These are phyloP conservation scores for Melanopsichium pennsylvanicum DNA, from an alignment of 1,284 basidiomycete genomes.

Conservation along the genomic window DNA sequence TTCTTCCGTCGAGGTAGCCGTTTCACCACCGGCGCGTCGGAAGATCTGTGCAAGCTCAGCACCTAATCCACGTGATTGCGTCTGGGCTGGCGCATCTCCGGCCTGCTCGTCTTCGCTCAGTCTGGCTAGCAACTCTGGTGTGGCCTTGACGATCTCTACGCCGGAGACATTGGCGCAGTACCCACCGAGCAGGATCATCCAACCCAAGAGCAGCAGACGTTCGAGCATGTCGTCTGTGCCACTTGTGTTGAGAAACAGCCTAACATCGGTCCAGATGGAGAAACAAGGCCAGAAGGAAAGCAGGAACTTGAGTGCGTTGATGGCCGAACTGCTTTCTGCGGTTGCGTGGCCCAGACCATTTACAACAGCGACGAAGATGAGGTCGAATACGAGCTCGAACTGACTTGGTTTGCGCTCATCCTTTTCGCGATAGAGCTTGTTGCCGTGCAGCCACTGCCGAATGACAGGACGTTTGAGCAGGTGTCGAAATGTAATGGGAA, in stretches of 20 bases:
- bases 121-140: slow-evolving; percentile 26
- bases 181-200: slow-evolving; percentile 63
- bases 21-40: slow-evolving; percentile 1
- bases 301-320: slow-evolving; percentile 63
- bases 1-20: neutral
- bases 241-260: slow-evolving; percentile 57
- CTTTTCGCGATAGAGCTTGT: slow-evolving; percentile 60
- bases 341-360: slow-evolving; percentile 56
- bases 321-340: slow-evolving; percentile 55
- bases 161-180: slow-evolving; percentile 60
- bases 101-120: slow-evolving; percentile 5
- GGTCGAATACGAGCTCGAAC: slow-evolving; percentile 65
- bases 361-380: slow-evolving; percentile 56
- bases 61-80: slow-evolving; percentile 1
- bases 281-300: slow-evolving; percentile 61
- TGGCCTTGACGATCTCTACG: slow-evolving; percentile 39
- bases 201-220: slow-evolving; percentile 53
- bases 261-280: slow-evolving; percentile 58
- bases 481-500: slow-evolving; percentile 56
- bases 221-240: slow-evolving; percentile 65
- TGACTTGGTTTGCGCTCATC: slow-evolving; percentile 59
- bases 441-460: slow-evolving; percentile 63
- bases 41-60: slow-evolving; percentile 22
- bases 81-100: slow-evolving; percentile 16
- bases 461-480: slow-evolving; percentile 63